These are phyloP conservation scores for Kandelia obovata DNA, from an alignment of 345 rosid genomes.

Conservation along the genomic window DNA sequence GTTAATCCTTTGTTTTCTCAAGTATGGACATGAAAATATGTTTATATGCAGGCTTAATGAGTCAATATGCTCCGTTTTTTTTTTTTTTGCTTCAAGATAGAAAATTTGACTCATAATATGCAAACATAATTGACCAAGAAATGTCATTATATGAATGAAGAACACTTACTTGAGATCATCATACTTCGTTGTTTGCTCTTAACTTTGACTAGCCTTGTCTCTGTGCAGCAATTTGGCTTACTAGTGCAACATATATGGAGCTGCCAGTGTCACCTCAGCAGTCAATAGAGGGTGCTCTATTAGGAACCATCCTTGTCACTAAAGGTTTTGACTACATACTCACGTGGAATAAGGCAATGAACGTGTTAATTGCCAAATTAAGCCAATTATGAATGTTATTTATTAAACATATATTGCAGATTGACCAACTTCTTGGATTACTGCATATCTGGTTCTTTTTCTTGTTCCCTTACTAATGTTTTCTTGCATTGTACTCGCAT, in stretches of 20 bases:
- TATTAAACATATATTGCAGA: too few species aligned
- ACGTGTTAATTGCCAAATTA: not conserved
- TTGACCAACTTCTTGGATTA: too few species aligned
- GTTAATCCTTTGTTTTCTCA: conserved; percentile 25
- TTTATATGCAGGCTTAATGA: too few species aligned
- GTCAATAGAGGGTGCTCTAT: conserved; percentile 29
- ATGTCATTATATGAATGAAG: too few species aligned
- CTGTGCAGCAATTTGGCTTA: conserved; percentile 33
- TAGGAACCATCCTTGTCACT: conserved; percentile 27
- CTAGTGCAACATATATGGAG: conserved; percentile 33
- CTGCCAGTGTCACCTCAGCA: conserved; percentile 36
- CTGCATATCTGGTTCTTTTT: too few species aligned
- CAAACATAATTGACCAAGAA: too few species aligned
- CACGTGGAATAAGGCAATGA: conserved; percentile 27
- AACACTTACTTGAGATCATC: too few species aligned
- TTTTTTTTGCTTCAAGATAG: too few species aligned
- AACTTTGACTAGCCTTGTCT: not conserved
- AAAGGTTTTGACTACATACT: conserved; percentile 26
- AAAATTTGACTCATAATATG: too few species aligned
- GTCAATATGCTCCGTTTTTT: too few species aligned
- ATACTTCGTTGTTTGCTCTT: not conserved
- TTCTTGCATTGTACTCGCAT: too few species aligned
- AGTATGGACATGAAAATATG: conserved; percentile 6
- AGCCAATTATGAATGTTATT: not conserved
- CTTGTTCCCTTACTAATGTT: not conserved